Evolutionary conservation across 108 stramenopile species (phyloP), one percentile per base, ranked within the genome.

Genomic region (Cyclotella atomus): DNA sequence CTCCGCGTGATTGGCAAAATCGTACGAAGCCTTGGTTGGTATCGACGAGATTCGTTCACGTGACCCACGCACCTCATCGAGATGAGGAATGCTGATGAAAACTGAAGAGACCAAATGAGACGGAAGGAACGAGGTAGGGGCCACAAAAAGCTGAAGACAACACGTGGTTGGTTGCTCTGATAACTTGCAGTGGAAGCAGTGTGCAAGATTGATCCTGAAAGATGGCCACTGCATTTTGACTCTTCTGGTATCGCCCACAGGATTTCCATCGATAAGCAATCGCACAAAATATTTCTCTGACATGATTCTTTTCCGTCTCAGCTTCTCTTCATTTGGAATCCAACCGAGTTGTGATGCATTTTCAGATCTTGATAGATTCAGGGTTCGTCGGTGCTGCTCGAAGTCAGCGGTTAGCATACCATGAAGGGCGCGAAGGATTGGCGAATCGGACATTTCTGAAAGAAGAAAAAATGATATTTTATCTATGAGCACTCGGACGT

Each of bases 151-250:
- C 73, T 79, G 77, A 41, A 79, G 29, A 56, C 71, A 73, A 36
- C 33, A 27, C 14, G 43, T 43, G 2, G 53, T 62, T 47, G 71
- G 71, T 64, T 24, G 41, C 43, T 73, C 49, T 32, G 59, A 38
- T 54, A 83, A 59, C 12, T 54, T 50, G 62, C 82, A 83, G 47
- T 69, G 50, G 34, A 77, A 83, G 36, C 65, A 54, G 36, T 83
- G 76, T 44, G 59, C 36, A 45, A 83, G 49, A 2, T 16, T 21
- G 24, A 83, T 50, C 2, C 76, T 62, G 54, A 52, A 77, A 23
- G 65, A 71, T 25, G 71, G 70, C 70, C 69, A 77, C 45, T 77
- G 45, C 7, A 83, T 19, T 15, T 47, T 62, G n/a, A 65, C 53
- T 27, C 20, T 44, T 54, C 41, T 28, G 12, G 76, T 83, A 54